Conservation (phyloP, 2,329 filamentous ascomycete species). For the Boeremia lycopersici region DNA sequence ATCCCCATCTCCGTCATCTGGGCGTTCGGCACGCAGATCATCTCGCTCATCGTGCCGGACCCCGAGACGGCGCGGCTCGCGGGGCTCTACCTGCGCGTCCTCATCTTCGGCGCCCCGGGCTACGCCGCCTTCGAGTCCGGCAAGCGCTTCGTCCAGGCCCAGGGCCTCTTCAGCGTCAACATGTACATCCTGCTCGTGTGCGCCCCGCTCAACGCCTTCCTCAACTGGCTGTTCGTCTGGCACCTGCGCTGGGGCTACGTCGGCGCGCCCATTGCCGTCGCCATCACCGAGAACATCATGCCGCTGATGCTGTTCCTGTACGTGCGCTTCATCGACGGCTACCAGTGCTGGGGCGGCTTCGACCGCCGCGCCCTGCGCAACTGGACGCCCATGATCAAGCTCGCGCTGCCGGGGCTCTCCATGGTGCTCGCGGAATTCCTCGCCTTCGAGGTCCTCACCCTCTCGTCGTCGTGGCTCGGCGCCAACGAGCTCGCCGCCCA, state of each 20-base stretch:
- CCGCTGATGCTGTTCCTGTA: conserved; percentile 76
- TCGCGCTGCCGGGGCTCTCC: conserved; percentile 85
- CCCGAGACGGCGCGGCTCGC: conserved; percentile 72
- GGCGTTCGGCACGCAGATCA: conserved; percentile 69
- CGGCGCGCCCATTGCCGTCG: conserved; percentile 79
- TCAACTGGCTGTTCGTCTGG: conserved; percentile 86
- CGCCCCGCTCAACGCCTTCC: conserved; percentile 77
- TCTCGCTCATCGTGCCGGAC: conserved; percentile 71
- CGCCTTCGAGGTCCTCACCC: conserved; percentile 87
- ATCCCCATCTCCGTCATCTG: conserved; percentile 76
- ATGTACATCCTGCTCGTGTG: conserved; percentile 84
- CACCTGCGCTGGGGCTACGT: conserved; percentile 63
- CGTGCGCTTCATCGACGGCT: conserved; percentile 72
- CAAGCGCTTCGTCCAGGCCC: conserved; percentile 88
- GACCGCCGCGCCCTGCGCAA: conserved; percentile 72
- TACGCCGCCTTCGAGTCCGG: conserved; percentile 77
- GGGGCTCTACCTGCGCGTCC: conserved; percentile 73
- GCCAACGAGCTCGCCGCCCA: conserved; percentile 84
- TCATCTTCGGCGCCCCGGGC: conserved; percentile 73
- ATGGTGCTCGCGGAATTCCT: conserved; percentile 96
- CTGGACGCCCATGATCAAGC: conserved; percentile 83
- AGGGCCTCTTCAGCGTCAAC: conserved; percentile 82
- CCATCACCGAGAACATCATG: conserved; percentile 75
- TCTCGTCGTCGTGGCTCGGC: conserved; percentile 81
- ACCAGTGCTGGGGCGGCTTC: conserved; percentile 82